Evolutionary conservation across 306 rosid genomes (phyloP), one percentile per base, ranked within the genome.

Genomic region (Dryas drummondii): DNA sequence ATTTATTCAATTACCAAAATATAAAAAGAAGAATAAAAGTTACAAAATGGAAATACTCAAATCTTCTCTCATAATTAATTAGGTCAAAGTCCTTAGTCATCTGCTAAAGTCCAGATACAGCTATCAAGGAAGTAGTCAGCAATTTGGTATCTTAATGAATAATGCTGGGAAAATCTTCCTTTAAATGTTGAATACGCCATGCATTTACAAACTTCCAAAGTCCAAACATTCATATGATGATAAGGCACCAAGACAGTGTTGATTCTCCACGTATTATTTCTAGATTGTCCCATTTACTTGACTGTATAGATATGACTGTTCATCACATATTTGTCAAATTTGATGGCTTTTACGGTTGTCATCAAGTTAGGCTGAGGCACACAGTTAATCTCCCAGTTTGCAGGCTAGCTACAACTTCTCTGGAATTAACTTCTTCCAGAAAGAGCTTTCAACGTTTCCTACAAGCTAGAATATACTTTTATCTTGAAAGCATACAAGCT

Each of bases 201-300:
- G 37, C 37, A 22, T 2, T 16, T 3, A 41, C 17, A 58, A 41
- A 22, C 8, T 16, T 51, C 56, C 64, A 59, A 17, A 32, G 10
- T 51, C 56, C 64, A 59, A 17, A 32, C 62, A 4, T 5, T 5
- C 48, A 5, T 19, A 40, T 10, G 57, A 78, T n/a, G 50, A 42
- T 56, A 56, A 17, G n/a, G 42, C 75, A 32, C 37, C 37, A 32
- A 32, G 37, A 32, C 2, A 19, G 16, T 58, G 70, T 66, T 42
- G 69, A 10, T 48, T 73, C 53, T 62, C 63, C 66, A 57, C 78
- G 78, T 58, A 66, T 37, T 60, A 19, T 32, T 17, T 73, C 56
- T 55, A 45, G 50, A 42, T 47, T 56, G 56, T 50, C 26, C 42
- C 7, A 47, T 4, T 64, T 5, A 10, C 14, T 52, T 37, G 2